Base-by-base conservation (phyloP, 495 filamentous ascomycete species). In the Hyaloscypha bicolor region DNA sequence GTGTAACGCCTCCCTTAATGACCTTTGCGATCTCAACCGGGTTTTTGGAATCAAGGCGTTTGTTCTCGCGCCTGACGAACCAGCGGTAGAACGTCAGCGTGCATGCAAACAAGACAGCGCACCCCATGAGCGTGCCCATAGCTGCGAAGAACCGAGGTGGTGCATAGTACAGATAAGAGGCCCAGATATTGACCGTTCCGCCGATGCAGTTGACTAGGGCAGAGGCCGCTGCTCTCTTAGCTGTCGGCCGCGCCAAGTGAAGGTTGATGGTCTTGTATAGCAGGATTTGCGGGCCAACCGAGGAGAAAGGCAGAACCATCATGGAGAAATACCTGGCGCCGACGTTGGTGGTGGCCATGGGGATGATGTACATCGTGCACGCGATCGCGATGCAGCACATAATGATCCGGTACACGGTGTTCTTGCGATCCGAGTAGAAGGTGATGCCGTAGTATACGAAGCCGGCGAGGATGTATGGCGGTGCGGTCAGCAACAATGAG, bases 161-260 rank as follows among this genome's bases (percentile, higher is more conserved):
- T 2, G 61, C 68, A 29, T 77, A 78, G 51, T 78, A 80, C 21
- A 81, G 64, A 55, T 81, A 81, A 1, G 72, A 76, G 3, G 74
- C 71, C 76, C 77, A 80, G 59, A 81, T 79, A 62, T 80, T 80
- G 12, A 74, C 72, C 19, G 76, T 79, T 30, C 76, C 76, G 60
- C 76, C 76, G 42, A 67, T 63, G 31, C 64, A 57, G 59, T 73
- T 73, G 58, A 71, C 66, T 2, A 73, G 39, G 12, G 68, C 71
- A 30, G 68, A 68, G 21, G 71, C 71, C 8, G 71, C 68, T 8
- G 71, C 71, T 11, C 65, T 55, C 65, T 73, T 73, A 14, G 63
- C 62, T 14, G 59, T 32, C 6, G 69, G 69, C 14, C 67, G 68
- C 21, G 69, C 63, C 42, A 70, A 35, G 39, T 70, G 62, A 16